A percentile compares a stretch with the other conserved stretches of the same genome.
Evolutionary conservation across 2,329 filamentous ascomycete genomes (phyloP).

Genomic region (Aplosporella prunicola): DNA sequence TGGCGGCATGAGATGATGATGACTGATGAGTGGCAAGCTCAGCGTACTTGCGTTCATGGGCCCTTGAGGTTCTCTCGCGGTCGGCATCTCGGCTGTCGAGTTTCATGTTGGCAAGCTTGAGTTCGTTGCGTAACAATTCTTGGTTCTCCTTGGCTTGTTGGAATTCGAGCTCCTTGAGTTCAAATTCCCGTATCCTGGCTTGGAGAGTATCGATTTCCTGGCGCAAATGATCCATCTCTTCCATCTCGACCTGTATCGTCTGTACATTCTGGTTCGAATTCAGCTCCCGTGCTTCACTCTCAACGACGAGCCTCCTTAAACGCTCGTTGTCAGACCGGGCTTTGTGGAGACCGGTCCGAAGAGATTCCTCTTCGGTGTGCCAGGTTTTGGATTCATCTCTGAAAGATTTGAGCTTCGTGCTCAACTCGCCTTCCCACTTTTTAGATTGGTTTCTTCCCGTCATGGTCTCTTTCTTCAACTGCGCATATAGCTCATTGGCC

Average conservation of each 20-base stretch:
- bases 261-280: constrained; percentile 54
- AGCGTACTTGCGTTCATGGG: constrained; percentile 40
- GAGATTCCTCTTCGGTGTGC: constrained; percentile 46
- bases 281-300: constrained; percentile 59
- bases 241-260: constrained; percentile 51
- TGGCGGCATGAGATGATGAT: constrained; percentile 17
- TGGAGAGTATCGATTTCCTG: constrained; percentile 51
- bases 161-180: constrained; percentile 54
- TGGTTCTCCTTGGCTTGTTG: constrained; percentile 49
- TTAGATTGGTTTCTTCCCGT: constrained; percentile 63
- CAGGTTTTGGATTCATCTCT: constrained; percentile 62
- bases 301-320: constrained; percentile 56
- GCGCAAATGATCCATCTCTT: constrained; percentile 52
- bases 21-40: constrained; percentile 40
- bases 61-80: constrained; percentile 36
- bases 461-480: constrained; percentile 62
- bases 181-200: constrained; percentile 52
- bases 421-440: constrained; percentile 67
- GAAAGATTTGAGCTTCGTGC: constrained; percentile 54
- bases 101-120: constrained; percentile 50
- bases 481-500: constrained; percentile 59
- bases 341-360: constrained; percentile 50
- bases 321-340: constrained; percentile 53
- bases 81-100: constrained; percentile 45
- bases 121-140: constrained; percentile 48